Base-by-base conservation (phyloP, 2,329 filamentous ascomycete genomes). In the Cryphonectria japonica region DNA sequence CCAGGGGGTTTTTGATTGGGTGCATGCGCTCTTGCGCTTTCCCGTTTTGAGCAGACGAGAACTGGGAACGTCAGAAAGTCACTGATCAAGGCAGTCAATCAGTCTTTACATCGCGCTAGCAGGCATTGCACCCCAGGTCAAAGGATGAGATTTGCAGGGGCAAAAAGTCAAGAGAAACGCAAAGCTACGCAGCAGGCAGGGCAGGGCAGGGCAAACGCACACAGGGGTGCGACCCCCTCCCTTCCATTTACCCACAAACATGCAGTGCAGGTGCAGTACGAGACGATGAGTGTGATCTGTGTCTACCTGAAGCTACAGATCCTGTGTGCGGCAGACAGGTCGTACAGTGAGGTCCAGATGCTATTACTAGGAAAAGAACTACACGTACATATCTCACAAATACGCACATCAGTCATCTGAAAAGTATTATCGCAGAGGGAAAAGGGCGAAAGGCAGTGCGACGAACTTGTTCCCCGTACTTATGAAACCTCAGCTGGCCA, bases 1-100 rank as follows among this genome's bases (percentile, higher is more conserved):
- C 50, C 59, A 60, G 50, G 70, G 62, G 71, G 75, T 70, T 78
- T 78, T 75, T 73, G 34, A 78, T 78, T 78, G 77, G 77, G 67
- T 69, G 71, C 59, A 72, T 46, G 22, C 22, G 34, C 22, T 34
- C 52, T 52, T 68, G 70, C 67, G 73, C 75, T 69, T 69, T 71
- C 74, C 70, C 69, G 65, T 67, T 72, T 68, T 69, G 73, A 50
- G 72, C 63, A 26, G 43, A 50, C n/a, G 9, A 50, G 41, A 16
- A 65, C 63, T 65, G 63, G 32, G 59, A 61, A 39, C 59, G 54
- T 59, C 54, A 50, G 11, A 50, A 50, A n/a, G 7, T 19, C 46
- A 50, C 22, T 50, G 7, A 50, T n/a, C 8, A 16, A 46, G 43
- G 22, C n/a, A 57, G 57, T 60, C 57, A 34, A 37, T 60, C 57